Percentiles rank a stretch among this genome's conserved stretches.
Evolutionary conservation across 192 early-diverging fungal species (phyloP).

Genomic region (Chytriomyces sp.): DNA sequence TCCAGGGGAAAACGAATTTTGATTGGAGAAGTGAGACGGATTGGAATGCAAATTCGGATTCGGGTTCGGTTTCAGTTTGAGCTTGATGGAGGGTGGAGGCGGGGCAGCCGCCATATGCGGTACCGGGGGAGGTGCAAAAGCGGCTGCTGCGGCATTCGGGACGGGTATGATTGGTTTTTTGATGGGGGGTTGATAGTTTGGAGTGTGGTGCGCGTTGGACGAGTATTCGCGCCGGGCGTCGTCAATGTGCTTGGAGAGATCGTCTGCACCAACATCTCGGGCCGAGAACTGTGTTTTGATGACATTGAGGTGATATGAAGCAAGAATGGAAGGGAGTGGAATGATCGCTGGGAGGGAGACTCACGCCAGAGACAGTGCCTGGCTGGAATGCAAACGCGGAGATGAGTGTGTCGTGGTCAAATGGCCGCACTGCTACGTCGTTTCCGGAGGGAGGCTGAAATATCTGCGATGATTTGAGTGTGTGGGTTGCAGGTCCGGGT

Average conservation of each 20-base stretch:
- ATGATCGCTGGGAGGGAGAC: neutral
- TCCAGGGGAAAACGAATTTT: neutral
- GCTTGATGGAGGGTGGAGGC: neutral
- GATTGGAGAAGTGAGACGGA: neutral
- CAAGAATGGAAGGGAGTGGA: neutral
- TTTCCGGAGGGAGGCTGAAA: neutral
- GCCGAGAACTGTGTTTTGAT: neutral
- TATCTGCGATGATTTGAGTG: too few species aligned
- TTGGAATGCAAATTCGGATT: too few species aligned
- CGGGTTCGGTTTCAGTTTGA: too few species aligned
- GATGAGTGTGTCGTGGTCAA: neutral
- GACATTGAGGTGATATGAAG: neutral
- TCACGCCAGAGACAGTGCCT: neutral
- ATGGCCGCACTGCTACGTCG: neutral
- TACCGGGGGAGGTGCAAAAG: neutral
- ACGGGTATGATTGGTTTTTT: neutral
- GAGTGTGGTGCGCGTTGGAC: too few species aligned
- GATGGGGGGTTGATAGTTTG: too few species aligned
- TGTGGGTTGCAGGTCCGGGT: too few species aligned
- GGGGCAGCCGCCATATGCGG: neutral
- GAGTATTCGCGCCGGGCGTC: neutral
- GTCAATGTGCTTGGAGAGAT: neutral
- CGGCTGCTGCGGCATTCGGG: neutral
- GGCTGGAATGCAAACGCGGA: conserved; percentile 10
- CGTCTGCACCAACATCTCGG: conserved; percentile 14